phyloP scores from a whole-genome alignment of 352 stramenopile genomes.

The Pythium dissotocum region DNA sequence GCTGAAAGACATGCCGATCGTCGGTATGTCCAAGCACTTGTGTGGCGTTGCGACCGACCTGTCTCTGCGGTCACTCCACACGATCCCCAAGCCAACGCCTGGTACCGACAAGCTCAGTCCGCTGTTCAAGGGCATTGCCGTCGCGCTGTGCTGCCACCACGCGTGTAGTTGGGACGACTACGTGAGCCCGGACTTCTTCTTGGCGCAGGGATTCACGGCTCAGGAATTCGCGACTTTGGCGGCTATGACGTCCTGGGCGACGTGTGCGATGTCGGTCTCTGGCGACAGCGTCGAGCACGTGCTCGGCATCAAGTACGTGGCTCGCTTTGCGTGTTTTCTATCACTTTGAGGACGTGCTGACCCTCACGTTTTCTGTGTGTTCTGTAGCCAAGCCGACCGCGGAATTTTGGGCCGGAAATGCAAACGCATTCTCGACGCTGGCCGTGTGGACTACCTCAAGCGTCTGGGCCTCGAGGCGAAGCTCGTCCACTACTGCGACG shows the following conservation, averaged over 20 bases:
- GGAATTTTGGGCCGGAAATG: constrained; percentile 62
- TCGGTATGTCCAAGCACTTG: constrained; percentile 87
- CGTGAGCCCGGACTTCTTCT: constrained; percentile 61
- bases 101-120: constrained; percentile 26
- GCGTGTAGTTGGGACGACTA: constrained; percentile 78
- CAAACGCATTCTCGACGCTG: constrained; percentile 78
- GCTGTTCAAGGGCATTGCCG: constrained; percentile 54
- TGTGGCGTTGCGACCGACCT: constrained; percentile 83
- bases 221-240: constrained; percentile 64
- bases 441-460: constrained; percentile 58
- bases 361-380: neutral
- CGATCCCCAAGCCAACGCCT: constrained; percentile 30
- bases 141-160: constrained; percentile 84
- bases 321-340: neutral
- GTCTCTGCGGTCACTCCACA: constrained; percentile 72
- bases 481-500: constrained; percentile 80
- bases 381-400: constrained; percentile 60
- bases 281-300: constrained; percentile 65
- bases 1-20: constrained; percentile 44
- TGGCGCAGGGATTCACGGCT: constrained; percentile 49
- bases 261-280: constrained; percentile 67
- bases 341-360: neutral
- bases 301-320: constrained; percentile 64
- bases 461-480: constrained; percentile 54
- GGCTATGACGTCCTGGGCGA: constrained; percentile 80